These are phyloP conservation scores for Suillus alpinus DNA, from an alignment of 768 basidiomycete species.

Conservation along the genomic window DNA sequence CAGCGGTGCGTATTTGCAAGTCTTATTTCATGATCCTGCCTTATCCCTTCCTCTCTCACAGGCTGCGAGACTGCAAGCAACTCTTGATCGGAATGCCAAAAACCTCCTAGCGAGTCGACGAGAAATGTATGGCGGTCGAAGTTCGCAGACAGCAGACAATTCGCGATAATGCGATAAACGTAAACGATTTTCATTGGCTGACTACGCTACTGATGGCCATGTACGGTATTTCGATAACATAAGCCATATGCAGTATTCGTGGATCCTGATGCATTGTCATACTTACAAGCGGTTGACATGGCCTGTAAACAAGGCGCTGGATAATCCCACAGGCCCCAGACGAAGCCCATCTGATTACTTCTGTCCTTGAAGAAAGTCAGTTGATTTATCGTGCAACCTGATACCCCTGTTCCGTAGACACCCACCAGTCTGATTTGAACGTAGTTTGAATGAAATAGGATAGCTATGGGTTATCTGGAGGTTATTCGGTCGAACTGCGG, in stretches of 20 bases:
- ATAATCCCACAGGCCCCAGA: neutral
- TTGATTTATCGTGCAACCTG: neutral
- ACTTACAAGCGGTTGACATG: conserved; percentile 11
- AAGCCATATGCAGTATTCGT: conserved; percentile 17
- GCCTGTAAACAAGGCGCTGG: neutral
- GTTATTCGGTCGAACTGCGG: neutral
- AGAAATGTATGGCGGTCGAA: conserved; percentile 20
- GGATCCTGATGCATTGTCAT: conserved; percentile 15
- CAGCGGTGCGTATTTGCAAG: conserved; percentile 52
- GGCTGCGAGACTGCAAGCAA: conserved; percentile 69
- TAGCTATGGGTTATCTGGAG: neutral
- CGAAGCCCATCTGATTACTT: neutral
- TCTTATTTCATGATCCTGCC: neutral
- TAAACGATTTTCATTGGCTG: no score
- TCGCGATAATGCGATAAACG: conserved; percentile 7
- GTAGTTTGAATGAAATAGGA: no score
- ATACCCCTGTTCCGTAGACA: neutral
- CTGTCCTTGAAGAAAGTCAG: neutral
- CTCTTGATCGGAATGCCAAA: conserved; percentile 47
- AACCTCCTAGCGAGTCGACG: conserved; percentile 26
- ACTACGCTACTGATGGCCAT: no score
- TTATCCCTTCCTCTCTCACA: conserved; percentile 22
- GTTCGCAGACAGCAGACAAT: conserved; percentile 19
- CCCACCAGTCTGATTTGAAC: neutral
- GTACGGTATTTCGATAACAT: conserved; percentile 11